Base-by-base conservation (phyloP, 2,329 filamentous ascomycete species). In the Botrytis paeoniae region DNA sequence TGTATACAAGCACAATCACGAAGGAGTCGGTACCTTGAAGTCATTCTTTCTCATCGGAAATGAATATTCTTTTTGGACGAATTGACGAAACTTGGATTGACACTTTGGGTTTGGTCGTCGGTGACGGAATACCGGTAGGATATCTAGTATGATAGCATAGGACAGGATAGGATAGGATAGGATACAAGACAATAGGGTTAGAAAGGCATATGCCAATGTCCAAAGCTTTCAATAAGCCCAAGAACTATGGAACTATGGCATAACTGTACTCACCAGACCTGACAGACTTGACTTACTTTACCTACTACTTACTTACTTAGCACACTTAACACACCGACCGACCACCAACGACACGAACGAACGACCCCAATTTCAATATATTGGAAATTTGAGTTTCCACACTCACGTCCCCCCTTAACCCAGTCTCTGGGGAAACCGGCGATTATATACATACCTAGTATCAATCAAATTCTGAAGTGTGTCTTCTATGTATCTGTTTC, bases 341-440 rank as follows among this genome's bases (percentile, higher is more conserved):
- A 32, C 32, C 32, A 25, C 20, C 9, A 51, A 22, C 63, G 22
- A 37, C 32, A 32, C 63, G 12, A 37, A 22, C 25, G 14, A 57
- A 66, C 32, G 22, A 66, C 39, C 45, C 45, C 37, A n/a, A 20
- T 18, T 48, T 10, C 43, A 39, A 51, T 51, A 51, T 66, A 66
- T 66, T 66, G 43, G 63, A 66, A 66, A 51, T n/a, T 51, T 20
- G 25, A 29, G 32, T 66, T 66, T 37, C 63, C 43, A 51, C 63
- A 66, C 51, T 35, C 35, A n/a, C n/a, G n/a, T 18, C 51, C 51
- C 51, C 51, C 51, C 51, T 29, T 57, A 39, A 54, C 48, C 51
- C 48, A 54, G 48, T 57, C 64, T 68, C 64, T 68, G 35, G 64
- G 64, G 64, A 68, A 68, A 68, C 64, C 64, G 48, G 64, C 48